Conservation (phyloP, 257 asterid genomes). For the Penstemon eatonii region DNA sequence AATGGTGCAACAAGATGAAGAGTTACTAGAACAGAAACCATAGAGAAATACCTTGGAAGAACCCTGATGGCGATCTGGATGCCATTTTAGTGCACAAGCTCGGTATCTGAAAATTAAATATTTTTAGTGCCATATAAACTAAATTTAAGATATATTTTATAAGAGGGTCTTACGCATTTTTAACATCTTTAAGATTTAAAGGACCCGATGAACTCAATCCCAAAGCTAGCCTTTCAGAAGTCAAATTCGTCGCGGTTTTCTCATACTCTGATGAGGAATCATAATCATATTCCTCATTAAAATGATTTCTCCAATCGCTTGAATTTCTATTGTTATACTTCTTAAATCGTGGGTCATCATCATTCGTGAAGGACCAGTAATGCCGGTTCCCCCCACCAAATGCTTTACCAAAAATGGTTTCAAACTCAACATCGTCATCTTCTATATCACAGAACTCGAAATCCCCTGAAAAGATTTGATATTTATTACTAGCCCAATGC, state of each 20-base stretch:
- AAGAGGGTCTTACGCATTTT: constrained; percentile 68
- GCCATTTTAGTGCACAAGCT: constrained; percentile 32
- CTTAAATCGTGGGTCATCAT: constrained; percentile 52
- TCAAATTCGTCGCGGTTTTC: constrained; percentile 32
- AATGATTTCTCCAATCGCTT: constrained; percentile 36
- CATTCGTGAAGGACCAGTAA: constrained; percentile 55
- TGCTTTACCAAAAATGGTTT: constrained; percentile 43
- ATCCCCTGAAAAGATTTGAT: no score
- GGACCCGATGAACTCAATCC: constrained; percentile 83
- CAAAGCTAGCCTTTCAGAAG: constrained; percentile 68
- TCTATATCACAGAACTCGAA: no score
- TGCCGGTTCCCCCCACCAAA: constrained; percentile 56
- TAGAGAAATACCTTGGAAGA: no score
- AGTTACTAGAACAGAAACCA: no score
- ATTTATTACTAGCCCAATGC: no score
- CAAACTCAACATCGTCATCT: no score
- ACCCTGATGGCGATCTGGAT: no score
- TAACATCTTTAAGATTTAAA: constrained; percentile 70
- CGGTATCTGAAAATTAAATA: constrained; percentile 66
- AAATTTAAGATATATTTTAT: background rate
- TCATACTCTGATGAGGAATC: constrained; percentile 44
- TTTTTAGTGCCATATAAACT: background rate
- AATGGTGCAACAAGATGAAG: no score
- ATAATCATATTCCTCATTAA: constrained; percentile 43
- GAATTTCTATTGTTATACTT: constrained; percentile 37